Evolutionary conservation across 2,329 filamentous ascomycete species (phyloP), one percentile per base, ranked within the genome.

Genomic region (Furcasterigmium furcatum): DNA sequence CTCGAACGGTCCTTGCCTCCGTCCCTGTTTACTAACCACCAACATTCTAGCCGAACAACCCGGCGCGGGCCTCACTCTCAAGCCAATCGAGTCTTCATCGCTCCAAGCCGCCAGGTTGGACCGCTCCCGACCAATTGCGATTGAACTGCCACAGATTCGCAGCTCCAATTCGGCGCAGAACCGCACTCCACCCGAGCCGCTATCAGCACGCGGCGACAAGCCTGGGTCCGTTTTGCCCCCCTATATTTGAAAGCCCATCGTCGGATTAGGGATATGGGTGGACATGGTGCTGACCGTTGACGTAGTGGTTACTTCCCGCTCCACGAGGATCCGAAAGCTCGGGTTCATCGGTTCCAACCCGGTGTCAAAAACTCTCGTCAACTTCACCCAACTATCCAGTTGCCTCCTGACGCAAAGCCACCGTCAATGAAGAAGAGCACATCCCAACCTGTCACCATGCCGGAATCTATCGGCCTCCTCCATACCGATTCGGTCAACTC

Each of bases 261-360:
- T n/a, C n/a, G n/a, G n/a, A n/a, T n/a, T n/a, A n/a, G 16, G 40
- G 35, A 38, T 12, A 27, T 27, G 24, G 24, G 24, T 7, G n/a
- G 19, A 12, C 16, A 10, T 18, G 6, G 7, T 18, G 16, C 34
- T 36, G 34, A 36, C 34, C 7, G 35, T 38, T 38, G 34, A 34
- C 10, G 29, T 52, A 83, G 80, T 58, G 79, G 74, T 22, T 84
- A 83, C 55, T 84, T 84, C 53, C 79, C 79, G 16, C 61, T 76
- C 25, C 79, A 82, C 61, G 79, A 82, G 59, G 76, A 82, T 43
- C 72, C 75, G 35, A 63, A 59, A 42, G 57, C 60, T 46, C 67
- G 71, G 44, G 58, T 77, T 16, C 71, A 73, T 48, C 71, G 68
- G 2, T 80, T 80, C 53, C 66, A 73, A 21, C 54, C 64, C 40